These are phyloP conservation scores for Phialocephala sp. DNA, from an alignment of 2,329 filamentous ascomycete genomes.

Conservation along the genomic window DNA sequence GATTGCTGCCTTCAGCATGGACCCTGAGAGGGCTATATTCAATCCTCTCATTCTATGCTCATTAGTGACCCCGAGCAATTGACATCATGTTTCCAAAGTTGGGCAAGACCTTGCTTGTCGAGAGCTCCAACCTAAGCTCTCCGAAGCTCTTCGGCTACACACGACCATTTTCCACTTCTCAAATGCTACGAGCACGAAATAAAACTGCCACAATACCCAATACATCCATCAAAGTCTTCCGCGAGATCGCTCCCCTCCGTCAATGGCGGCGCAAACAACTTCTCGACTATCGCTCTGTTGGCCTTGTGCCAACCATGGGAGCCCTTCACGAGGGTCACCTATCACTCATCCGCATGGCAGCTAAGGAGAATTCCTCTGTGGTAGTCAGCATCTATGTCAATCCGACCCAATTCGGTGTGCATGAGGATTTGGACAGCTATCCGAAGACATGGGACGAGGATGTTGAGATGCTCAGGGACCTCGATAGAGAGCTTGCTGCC, in stretches of 20 bases:
- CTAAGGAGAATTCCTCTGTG: slow-evolving; percentile 82
- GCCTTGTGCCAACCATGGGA: slow-evolving; percentile 96
- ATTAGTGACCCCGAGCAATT: slow-evolving; percentile 9
- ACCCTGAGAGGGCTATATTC: slow-evolving; percentile 31
- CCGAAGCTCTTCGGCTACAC: slow-evolving; percentile 16
- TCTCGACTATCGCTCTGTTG: slow-evolving; percentile 73
- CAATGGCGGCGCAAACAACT: slow-evolving; percentile 70
- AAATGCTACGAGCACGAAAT: slow-evolving; percentile 25
- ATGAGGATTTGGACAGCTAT: slow-evolving; percentile 88
- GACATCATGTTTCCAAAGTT: slow-evolving; percentile 20
- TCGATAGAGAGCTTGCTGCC: slow-evolving; percentile 76
- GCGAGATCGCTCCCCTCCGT: slow-evolving; percentile 74
- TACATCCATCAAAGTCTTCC: slow-evolving; percentile 73
- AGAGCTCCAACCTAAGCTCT: slow-evolving; percentile 12
- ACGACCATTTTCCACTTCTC: slow-evolving; percentile 28
- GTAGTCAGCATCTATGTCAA: slow-evolving; percentile 96
- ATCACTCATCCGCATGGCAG: slow-evolving; percentile 82
- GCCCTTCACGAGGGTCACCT: slow-evolving; percentile 93
- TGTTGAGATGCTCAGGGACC: slow-evolving; percentile 64
- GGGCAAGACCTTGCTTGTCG: slow-evolving; percentile 10
- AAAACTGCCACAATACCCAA: slow-evolving; percentile 51
- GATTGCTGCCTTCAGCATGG: slow-evolving; percentile 30
- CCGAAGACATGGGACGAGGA: slow-evolving; percentile 89
- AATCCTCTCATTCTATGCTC: slow-evolving; percentile 1
- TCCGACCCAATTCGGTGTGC: slow-evolving; percentile 90